Evolutionary conservation across 2,329 filamentous ascomycete species (phyloP), one percentile per base, ranked within the genome.

Genomic region (Fonsecaea nubica): DNA sequence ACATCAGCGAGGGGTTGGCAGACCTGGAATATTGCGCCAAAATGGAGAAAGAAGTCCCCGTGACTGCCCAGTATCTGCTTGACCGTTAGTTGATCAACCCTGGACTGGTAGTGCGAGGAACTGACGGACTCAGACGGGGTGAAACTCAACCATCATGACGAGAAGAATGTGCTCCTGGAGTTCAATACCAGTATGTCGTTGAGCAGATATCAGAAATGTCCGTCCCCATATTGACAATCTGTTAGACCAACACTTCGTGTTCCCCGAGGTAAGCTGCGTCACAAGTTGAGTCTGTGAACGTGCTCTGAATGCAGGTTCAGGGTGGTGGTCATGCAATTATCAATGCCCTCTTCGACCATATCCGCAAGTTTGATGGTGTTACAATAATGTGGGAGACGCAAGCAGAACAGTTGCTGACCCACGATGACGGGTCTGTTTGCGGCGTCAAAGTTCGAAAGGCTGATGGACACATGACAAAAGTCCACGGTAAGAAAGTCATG

Each of bases 11-110:
- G 36, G 78, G 79, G 13, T 70, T 78, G 3, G 78, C 78, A 15
- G 77, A 80, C 62, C 75, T 76, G 54, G 75, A 76, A 8, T 81
- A 81, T 69, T 80, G 78, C 71, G 72, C 75, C 58, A 80, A 78
- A 69, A 74, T 81, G 52, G 75, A 75, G 10, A 63, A 72, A 33
- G 76, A 80, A 66, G 79, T 77, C 1, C 76, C 76, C 8, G 70
- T 74, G n/a, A 77, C 76, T 1, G 79, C 77, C 1, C 68, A 75
- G 58, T 80, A 77, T 63, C 72, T 80, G 10, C 63, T 78, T 61
- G 76, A 78, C 36, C 76, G 76, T 65, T 9, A 62, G 63, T 45
- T 21, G 25, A 36, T 25, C 36, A 8, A 32, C 32, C 25, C 35
- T 45, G 15, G 10, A 18, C 5, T n/a, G 13, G 8, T 38, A 32